phyloP scores from a whole-genome alignment of 768 basidiomycete species.

The Cytidiella melzeri region DNA sequence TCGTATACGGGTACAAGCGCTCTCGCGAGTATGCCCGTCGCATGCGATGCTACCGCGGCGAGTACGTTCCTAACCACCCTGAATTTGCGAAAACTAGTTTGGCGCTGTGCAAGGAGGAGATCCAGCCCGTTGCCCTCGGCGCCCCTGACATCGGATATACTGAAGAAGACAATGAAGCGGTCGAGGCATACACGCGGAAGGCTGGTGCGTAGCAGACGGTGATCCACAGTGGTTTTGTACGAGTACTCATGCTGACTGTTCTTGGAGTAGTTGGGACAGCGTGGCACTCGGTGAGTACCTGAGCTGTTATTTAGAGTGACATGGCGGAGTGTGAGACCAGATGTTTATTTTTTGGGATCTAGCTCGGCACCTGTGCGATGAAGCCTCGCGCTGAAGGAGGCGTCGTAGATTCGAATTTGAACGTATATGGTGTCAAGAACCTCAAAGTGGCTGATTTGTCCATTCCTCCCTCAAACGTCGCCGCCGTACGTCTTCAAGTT shows the following conservation, averaged over 20 bases:
- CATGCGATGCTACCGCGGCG: constrained; percentile 37
- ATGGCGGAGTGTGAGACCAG: too few relatives aligned
- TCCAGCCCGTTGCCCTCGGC: constrained; percentile 19
- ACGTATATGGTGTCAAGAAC: constrained; percentile 53
- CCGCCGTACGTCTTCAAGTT: constrained; percentile 16
- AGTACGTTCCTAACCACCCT: constrained; percentile 23
- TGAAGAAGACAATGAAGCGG: constrained; percentile 29
- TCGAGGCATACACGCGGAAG: constrained; percentile 23
- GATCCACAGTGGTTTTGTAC: not conserved
- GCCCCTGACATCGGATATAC: constrained; percentile 28
- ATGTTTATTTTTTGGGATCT: too few relatives aligned
- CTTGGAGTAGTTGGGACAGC: constrained; percentile 21
- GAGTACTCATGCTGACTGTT: not conserved
- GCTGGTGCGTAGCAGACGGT: constrained; percentile 9
- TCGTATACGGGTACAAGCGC: constrained; percentile 52
- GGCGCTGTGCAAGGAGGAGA: constrained; percentile 21
- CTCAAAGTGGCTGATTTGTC: constrained; percentile 57
- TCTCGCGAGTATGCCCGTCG: constrained; percentile 48
- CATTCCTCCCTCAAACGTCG: constrained; percentile 32
- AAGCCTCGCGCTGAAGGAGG: constrained; percentile 51
- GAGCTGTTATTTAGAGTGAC: not conserved
- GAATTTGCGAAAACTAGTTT: constrained; percentile 25
- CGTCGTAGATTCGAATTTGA: constrained; percentile 54
- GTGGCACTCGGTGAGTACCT: constrained; percentile 27
- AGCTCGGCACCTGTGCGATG: constrained; percentile 68